Conservation (phyloP, 1,284 basidiomycete genomes). For the Mycena citricolor region DNA sequence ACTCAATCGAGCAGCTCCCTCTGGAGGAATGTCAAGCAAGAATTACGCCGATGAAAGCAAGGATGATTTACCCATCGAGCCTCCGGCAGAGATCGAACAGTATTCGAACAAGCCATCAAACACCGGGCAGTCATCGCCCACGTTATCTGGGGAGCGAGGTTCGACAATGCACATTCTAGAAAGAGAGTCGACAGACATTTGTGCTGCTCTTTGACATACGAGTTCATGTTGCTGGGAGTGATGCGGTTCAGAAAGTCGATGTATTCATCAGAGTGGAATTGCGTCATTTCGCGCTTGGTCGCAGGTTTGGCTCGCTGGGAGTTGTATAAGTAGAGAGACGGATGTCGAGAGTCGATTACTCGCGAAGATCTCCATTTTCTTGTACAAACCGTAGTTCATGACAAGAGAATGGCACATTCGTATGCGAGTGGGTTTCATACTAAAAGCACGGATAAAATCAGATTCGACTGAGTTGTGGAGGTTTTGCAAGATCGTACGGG, state of each 20-base stretch:
- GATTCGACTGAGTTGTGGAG: constrained; percentile 2
- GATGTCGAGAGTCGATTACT: constrained; percentile 33
- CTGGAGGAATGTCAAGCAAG: constrained; percentile 40
- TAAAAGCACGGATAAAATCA: constrained; percentile 31
- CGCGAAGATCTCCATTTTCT: constrained; percentile 97
- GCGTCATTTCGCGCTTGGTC: constrained; percentile 96
- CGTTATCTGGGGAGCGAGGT: constrained; percentile 44
- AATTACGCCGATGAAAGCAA: constrained; percentile 3
- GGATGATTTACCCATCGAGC: constrained; percentile 85
- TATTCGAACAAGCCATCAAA: constrained; percentile 99
- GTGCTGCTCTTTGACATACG: constrained; percentile 92
- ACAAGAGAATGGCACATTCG: constrained; percentile 99
- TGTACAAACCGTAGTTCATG: constrained; percentile 98
- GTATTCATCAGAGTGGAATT: constrained; percentile 94
- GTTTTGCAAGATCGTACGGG: constrained; percentile 50
- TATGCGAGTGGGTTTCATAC: constrained; percentile 96
- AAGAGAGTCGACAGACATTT: constrained; percentile 71
- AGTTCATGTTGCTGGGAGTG: constrained; percentile 83
- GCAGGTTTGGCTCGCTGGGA: constrained; percentile 94
- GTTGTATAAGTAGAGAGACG: constrained; percentile 1
- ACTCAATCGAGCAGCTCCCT: constrained; percentile 94
- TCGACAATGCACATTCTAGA: no score
- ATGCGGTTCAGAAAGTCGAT: constrained; percentile 87
- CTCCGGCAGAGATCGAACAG: constrained; percentile 97
- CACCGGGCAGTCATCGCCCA: constrained; percentile 92